Evolutionary conservation across 192 early-diverging fungal species (phyloP).

Genomic region (Linnemannia elongata): DNA sequence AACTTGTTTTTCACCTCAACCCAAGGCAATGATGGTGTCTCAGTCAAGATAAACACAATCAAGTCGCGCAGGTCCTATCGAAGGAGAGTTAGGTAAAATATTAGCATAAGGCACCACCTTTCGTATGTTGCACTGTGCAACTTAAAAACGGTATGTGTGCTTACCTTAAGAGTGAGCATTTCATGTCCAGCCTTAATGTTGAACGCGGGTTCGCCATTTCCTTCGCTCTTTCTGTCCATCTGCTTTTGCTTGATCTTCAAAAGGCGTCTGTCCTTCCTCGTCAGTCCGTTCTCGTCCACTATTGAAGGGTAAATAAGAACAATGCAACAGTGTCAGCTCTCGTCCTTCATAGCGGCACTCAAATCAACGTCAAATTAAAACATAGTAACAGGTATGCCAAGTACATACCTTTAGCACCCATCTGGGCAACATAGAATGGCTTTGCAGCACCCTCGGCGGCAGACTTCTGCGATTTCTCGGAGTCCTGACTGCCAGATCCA

Average conservation of each 20-base stretch:
- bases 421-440: not conserved
- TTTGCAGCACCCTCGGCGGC: not conserved
- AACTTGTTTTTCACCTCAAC: conserved; percentile 51
- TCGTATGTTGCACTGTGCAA: not conserved
- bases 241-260: conserved; percentile 37
- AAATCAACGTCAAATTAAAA: not conserved
- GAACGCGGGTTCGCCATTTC: conserved; percentile 31
- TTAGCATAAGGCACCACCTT: not conserved
- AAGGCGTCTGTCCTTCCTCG: conserved; percentile 35
- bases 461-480: not conserved
- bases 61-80: conserved; percentile 60
- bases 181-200: conserved; percentile 32
- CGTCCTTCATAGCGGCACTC: not conserved
- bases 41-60: conserved; percentile 59
- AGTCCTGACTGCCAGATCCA: not conserved
- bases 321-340: not conserved
- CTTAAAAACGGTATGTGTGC: not conserved
- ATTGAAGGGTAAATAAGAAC: not conserved
- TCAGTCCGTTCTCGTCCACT: conserved; percentile 40
- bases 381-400: not conserved
- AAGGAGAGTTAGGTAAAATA: not conserved
- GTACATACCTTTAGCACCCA: not conserved
- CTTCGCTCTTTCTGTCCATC: conserved; percentile 31
- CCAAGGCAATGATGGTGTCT: conserved; percentile 53
- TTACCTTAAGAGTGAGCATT: conserved; percentile 31